phyloP scores from a whole-genome alignment of 2,329 filamentous ascomycete genomes.

The Hypocreales sp. region DNA sequence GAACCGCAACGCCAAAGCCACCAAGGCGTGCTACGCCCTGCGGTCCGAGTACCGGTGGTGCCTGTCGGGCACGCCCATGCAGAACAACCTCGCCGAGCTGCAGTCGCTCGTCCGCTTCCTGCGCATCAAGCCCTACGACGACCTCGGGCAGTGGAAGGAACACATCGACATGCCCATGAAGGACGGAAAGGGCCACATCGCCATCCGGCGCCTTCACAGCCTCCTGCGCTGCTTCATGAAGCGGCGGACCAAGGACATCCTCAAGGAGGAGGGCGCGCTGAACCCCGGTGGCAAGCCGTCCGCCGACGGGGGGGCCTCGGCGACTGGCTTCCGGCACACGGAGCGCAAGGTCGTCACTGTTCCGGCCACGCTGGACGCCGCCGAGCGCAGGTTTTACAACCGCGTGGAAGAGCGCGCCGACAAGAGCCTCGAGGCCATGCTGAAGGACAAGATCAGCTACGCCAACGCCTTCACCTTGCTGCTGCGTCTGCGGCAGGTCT shows the following conservation, averaged over 20 bases:
- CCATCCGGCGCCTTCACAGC: constrained; percentile 72
- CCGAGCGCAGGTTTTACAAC: constrained; percentile 76
- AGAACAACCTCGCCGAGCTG: constrained; percentile 93
- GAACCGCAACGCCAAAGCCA: constrained; percentile 90
- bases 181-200: constrained; percentile 74
- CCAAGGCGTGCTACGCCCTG: constrained; percentile 78
- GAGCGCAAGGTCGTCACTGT: constrained; percentile 78
- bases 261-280: constrained; percentile 73
- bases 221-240: constrained; percentile 94
- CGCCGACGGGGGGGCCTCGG: constrained; percentile 32
- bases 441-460: constrained; percentile 72
- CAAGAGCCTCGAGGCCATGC: constrained; percentile 75
- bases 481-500: constrained; percentile 80
- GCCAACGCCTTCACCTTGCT: constrained; percentile 86
- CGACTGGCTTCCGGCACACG: constrained; percentile 73
- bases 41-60: constrained; percentile 88
- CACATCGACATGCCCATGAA: constrained; percentile 85
- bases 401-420: constrained; percentile 73
- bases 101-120: constrained; percentile 90
- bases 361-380: constrained; percentile 59
- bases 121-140: constrained; percentile 79
- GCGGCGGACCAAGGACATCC: constrained; percentile 91
- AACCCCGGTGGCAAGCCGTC: constrained; percentile 56
- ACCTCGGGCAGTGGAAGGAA: constrained; percentile 76
- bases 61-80: constrained; percentile 89